Conservation (phyloP, 192 early-diverging fungal genomes). For the Coemansia sp. region DNA sequence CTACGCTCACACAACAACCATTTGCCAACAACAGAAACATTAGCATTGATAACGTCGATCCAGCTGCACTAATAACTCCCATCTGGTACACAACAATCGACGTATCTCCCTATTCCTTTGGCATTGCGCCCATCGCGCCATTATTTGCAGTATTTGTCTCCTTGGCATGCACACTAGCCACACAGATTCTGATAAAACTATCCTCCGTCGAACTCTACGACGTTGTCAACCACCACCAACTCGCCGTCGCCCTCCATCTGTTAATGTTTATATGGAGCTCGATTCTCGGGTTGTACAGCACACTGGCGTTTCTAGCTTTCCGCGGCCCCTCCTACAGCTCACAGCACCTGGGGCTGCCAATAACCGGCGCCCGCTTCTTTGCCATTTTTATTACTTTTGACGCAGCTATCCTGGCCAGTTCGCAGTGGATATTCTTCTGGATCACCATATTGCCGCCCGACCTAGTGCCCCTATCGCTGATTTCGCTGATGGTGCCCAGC, state of each 20-base stretch:
- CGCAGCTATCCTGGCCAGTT: slow-evolving; percentile 9
- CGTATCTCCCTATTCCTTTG: slow-evolving; percentile 10
- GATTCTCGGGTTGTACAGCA: slow-evolving; percentile 8
- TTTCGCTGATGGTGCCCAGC: slow-evolving; percentile 4
- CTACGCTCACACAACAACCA: background rate
- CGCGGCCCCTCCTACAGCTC: slow-evolving; percentile 6
- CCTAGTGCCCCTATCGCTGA: slow-evolving; percentile 7
- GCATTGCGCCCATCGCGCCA: slow-evolving; percentile 18
- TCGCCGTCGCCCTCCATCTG: background rate
- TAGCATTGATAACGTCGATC: background rate
- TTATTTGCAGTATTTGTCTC: slow-evolving; percentile 9
- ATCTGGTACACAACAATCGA: slow-evolving; percentile 9
- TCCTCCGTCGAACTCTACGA: slow-evolving; percentile 2
- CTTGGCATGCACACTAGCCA: slow-evolving; percentile 7
- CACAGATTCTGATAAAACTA: slow-evolving; percentile 9
- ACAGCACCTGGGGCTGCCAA: background rate
- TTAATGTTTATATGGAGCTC: slow-evolving; percentile 12
- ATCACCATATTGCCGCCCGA: slow-evolving; percentile 17
- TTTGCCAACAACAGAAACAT: background rate
- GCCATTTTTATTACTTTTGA: background rate
- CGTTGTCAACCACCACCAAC: background rate
- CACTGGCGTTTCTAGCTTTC: slow-evolving; percentile 15
- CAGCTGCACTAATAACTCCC: background rate
- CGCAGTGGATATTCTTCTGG: slow-evolving; percentile 22
- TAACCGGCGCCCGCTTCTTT: slow-evolving; percentile 14